phyloP scores from a whole-genome alignment of 1,284 basidiomycete genomes.

The Apiotrichum siamense region DNA sequence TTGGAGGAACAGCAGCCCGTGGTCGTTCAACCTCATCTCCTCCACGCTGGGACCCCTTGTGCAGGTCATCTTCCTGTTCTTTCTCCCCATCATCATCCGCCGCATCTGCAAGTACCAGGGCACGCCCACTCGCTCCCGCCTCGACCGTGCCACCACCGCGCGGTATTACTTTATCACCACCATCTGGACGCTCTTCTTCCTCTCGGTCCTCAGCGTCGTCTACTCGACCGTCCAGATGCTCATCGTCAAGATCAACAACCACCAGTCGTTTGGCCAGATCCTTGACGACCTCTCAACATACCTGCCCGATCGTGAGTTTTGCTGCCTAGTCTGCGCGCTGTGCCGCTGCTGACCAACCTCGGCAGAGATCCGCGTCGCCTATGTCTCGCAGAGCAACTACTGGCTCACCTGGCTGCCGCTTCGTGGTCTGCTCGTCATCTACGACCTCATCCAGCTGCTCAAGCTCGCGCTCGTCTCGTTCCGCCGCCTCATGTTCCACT shows the following conservation, averaged over 20 bases:
- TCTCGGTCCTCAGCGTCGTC: slow-evolving; percentile 80
- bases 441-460: slow-evolving; percentile 92
- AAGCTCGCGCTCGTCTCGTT: slow-evolving; percentile 81
- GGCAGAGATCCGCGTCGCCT: slow-evolving; percentile 61
- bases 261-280: slow-evolving; percentile 62
- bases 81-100: slow-evolving; percentile 81
- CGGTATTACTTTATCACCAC: slow-evolving; percentile 89
- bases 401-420: slow-evolving; percentile 94
- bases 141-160: slow-evolving; percentile 82
- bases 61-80: slow-evolving; percentile 80
- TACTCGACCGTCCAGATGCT: slow-evolving; percentile 69
- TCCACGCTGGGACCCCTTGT: slow-evolving; percentile 83
- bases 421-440: slow-evolving; percentile 86
- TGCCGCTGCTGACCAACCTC: slow-evolving; percentile 1
- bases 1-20: slow-evolving; percentile 24
- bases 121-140: slow-evolving; percentile 58
- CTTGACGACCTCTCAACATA: slow-evolving; percentile 56
- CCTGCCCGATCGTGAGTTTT: slow-evolving; percentile 25
- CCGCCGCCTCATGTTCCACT: slow-evolving; percentile 80
- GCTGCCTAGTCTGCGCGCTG: slow-evolving; percentile 5
- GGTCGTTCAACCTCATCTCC: slow-evolving; percentile 56
- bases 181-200: slow-evolving; percentile 68
- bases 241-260: slow-evolving; percentile 61
- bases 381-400: slow-evolving; percentile 67
- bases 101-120: slow-evolving; percentile 73